phyloP scores from a whole-genome alignment of 1,284 basidiomycete genomes.

The Dichomitus squalens region DNA sequence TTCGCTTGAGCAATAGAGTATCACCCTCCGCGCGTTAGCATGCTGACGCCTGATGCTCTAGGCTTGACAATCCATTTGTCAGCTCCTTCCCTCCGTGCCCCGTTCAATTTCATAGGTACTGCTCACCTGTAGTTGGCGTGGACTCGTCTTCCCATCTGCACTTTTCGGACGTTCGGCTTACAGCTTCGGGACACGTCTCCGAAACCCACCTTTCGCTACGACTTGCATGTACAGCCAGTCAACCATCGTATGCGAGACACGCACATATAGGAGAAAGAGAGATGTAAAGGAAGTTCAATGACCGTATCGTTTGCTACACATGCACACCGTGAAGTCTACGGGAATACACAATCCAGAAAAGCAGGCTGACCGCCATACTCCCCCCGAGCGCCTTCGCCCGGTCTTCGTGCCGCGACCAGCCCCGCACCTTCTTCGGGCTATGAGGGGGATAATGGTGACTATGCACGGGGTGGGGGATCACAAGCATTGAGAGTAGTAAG shows the following conservation, averaged over 20 bases:
- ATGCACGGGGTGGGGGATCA: slow-evolving; percentile 24
- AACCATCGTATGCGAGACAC: no score
- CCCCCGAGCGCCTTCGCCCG: slow-evolving; percentile 20
- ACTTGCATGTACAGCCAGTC: no score
- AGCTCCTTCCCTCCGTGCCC: no score
- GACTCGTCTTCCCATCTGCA: no score
- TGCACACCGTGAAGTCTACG: slow-evolving; percentile 4
- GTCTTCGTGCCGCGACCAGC: slow-evolving; percentile 19
- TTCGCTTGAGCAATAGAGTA: neutral
- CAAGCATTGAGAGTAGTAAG: slow-evolving; percentile 48
- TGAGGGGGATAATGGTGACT: neutral
- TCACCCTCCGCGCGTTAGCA: neutral
- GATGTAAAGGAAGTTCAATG: neutral
- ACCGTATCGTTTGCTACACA: neutral
- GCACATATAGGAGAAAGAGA: no score
- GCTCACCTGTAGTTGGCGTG: no score
- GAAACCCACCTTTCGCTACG: no score
- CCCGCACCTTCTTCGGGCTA: slow-evolving; percentile 1
- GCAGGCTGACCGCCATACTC: slow-evolving; percentile 20
- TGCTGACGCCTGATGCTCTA: neutral
- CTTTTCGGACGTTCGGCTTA: no score
- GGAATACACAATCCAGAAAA: slow-evolving; percentile 18
- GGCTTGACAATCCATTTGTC: no score
- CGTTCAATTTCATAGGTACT: no score
- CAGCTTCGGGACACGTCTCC: no score